Base-by-base conservation (phyloP, 805 yeast genomes). In the Candida ulmi region DNA sequence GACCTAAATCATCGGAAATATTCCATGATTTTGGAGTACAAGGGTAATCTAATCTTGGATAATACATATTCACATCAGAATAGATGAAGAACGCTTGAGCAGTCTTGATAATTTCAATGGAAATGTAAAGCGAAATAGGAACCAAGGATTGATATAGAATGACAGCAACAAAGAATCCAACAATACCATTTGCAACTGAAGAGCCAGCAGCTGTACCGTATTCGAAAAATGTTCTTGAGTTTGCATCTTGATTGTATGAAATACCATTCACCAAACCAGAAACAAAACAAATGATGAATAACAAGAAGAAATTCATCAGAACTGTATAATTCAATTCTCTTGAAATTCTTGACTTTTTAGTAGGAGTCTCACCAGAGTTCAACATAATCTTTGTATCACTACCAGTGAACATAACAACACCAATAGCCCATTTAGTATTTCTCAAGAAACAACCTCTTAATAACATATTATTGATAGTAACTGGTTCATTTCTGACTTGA, bases 21-120 rank as follows among this genome's bases (percentile, higher is more conserved):
- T 76, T 80, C 93, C 95, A 85, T 0, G 90, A 71, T 53, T 84
- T 83, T 12, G 93, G 93, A 12, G 83, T 79, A 57, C 93, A 85
- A 3, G 93, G 91, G 51, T 77, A 84, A 55, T 85, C 91, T 42
- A 85, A 60, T 39, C 63, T 69, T 30, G 72, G 77, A 51, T 83
- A 77, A 58, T 84, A 85, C 79, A 85, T 78, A 30, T 72, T 63
- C 30, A 78, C 76, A 59, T 84, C 93, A 3, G 87, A 79, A 52
- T 79, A 81, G 42, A 85, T 85, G 65, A 85, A 85, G 45, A 69
- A 83, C 0, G 91, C 91, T 54, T 85, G 93, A 0, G 81, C 79
- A 0, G 93, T 82, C 54, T 84, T 84, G 55, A 84, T 79, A 51
- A 85, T 82, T 63, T 85, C 93, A 49, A 85, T 77, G 39, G 93